Evolutionary conservation across 2,329 filamentous ascomycete genomes (phyloP).

Genomic region (Aspergillus sp.): DNA sequence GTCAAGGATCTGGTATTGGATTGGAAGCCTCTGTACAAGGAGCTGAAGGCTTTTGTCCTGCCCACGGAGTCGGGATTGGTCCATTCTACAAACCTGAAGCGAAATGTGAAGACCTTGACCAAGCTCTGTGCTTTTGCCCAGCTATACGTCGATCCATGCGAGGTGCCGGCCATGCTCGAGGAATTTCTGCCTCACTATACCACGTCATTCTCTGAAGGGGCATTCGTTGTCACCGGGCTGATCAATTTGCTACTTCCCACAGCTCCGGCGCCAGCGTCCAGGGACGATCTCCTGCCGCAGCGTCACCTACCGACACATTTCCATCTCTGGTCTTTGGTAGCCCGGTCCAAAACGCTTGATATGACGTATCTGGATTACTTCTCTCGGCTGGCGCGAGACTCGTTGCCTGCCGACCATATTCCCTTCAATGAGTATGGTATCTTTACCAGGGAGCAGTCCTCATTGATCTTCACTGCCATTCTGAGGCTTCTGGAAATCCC

Average conservation of each 20-base stretch:
- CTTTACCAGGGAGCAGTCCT: slow-evolving; percentile 84
- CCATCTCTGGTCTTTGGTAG: slow-evolving; percentile 90
- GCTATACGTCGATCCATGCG: slow-evolving; percentile 81
- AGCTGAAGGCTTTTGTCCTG: slow-evolving; percentile 81
- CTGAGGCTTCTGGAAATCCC: slow-evolving; percentile 87
- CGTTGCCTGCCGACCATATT: slow-evolving; percentile 63
- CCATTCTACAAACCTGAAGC: slow-evolving; percentile 53
- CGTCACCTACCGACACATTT: slow-evolving; percentile 90
- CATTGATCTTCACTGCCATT: slow-evolving; percentile 85
- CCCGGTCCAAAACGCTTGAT: slow-evolving; percentile 79
- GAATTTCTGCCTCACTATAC: slow-evolving; percentile 82
- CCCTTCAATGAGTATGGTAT: slow-evolving; percentile 80
- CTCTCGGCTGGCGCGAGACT: slow-evolving; percentile 78
- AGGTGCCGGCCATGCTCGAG: slow-evolving; percentile 71
- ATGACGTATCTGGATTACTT: slow-evolving; percentile 81
- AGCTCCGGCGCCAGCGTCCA: slow-evolving; percentile 57
- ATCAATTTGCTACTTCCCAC: slow-evolving; percentile 85
- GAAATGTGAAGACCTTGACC: slow-evolving; percentile 63
- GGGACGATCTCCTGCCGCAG: slow-evolving; percentile 70
- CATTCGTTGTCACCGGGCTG: slow-evolving; percentile 82
- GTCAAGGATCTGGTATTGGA: slow-evolving; percentile 83
- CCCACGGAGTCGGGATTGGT: slow-evolving; percentile 66
- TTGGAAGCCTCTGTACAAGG: slow-evolving; percentile 87
- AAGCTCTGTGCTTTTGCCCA: slow-evolving; percentile 88
- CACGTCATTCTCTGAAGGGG: slow-evolving; percentile 82